phyloP scores from a whole-genome alignment of 2,329 filamentous ascomycete genomes.

The Aspergillus candidus region DNA sequence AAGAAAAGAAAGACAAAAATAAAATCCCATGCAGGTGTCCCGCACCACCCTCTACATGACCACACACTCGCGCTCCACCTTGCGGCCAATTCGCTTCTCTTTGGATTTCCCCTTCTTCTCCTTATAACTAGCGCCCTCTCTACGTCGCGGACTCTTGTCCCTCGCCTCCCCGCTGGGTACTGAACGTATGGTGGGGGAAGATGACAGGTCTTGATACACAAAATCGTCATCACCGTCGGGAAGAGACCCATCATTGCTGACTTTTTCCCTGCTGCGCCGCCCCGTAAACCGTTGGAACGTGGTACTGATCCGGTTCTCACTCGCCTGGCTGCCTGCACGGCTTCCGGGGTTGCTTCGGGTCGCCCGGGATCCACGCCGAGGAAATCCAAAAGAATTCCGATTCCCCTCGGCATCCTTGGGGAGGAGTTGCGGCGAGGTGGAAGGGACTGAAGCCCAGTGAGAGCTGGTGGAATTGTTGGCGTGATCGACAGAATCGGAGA shows the following conservation, averaged over 20 bases:
- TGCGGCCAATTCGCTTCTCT: constrained; percentile 27
- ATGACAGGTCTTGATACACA: constrained; percentile 16
- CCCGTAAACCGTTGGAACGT: constrained; percentile 33
- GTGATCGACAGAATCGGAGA: constrained; percentile 19
- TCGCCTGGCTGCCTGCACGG: constrained; percentile 30
- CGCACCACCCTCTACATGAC: constrained; percentile 31
- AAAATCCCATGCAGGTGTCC: neutral
- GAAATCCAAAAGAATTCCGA: constrained; percentile 19
- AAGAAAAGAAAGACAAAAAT: neutral
- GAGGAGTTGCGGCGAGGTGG: constrained; percentile 20
- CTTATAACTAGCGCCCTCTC: constrained; percentile 13
- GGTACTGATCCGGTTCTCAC: constrained; percentile 31
- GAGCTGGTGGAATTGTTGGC: constrained; percentile 6
- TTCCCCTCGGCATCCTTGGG: constrained; percentile 20
- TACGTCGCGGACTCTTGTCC: constrained; percentile 18
- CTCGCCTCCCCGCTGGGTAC: constrained; percentile 16
- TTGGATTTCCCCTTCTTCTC: constrained; percentile 25
- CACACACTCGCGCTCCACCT: constrained; percentile 39
- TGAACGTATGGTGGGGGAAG: constrained; percentile 12
- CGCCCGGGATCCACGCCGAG: constrained; percentile 25
- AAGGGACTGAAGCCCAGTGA: constrained; percentile 18
- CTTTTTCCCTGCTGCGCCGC: constrained; percentile 26
- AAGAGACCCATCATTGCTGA: constrained; percentile 21
- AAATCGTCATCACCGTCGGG: constrained; percentile 24
- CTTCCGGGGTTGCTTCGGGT: constrained; percentile 30